Conservation (phyloP, 2,329 filamentous ascomycete species). For the Hymenoscyphus fructigenus region DNA sequence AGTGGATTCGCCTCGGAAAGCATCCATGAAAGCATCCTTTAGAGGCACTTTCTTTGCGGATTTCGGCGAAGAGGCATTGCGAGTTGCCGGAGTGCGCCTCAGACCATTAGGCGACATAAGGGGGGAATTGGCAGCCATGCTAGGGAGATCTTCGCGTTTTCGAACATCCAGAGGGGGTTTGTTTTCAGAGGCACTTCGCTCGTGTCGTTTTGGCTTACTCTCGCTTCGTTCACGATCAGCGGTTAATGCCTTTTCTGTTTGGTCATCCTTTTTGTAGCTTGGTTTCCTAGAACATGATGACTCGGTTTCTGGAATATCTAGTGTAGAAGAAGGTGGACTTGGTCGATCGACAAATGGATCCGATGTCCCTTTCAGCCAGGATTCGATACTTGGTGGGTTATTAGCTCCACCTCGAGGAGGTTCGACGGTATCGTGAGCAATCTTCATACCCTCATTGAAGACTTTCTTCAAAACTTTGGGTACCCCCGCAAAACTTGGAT, state of each 20-base stretch:
- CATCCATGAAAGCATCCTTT: slow-evolving; percentile 59
- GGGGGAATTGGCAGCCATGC: slow-evolving; percentile 25
- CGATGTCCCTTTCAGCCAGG: slow-evolving; percentile 61
- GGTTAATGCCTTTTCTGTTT: slow-evolving; percentile 20
- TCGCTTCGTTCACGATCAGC: slow-evolving; percentile 20
- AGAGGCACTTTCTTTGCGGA: slow-evolving; percentile 49
- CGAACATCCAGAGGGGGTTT: slow-evolving; percentile 29
- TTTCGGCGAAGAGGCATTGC: slow-evolving; percentile 51
- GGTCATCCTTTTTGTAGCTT: slow-evolving; percentile 32
- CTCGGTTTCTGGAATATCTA: slow-evolving; percentile 38
- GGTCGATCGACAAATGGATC: slow-evolving; percentile 58
- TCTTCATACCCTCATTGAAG: slow-evolving; percentile 63
- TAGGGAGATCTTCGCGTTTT: slow-evolving; percentile 33
- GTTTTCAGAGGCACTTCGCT: slow-evolving; percentile 25
- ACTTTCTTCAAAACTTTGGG: slow-evolving; percentile 66
- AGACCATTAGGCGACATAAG: slow-evolving; percentile 41
- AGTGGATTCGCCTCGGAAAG: slow-evolving; percentile 61
- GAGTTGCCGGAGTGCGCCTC: slow-evolving; percentile 57
- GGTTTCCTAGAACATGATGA: slow-evolving; percentile 25
- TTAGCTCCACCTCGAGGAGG: slow-evolving; percentile 53
- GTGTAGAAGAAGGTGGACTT: slow-evolving; percentile 26
- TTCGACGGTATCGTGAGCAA: slow-evolving; percentile 60
- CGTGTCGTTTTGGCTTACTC: slow-evolving; percentile 17
- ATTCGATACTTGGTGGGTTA: slow-evolving; percentile 63
- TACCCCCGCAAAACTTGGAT: slow-evolving; percentile 57